These are phyloP conservation scores for Aspergillus transmontanensis DNA, from an alignment of 2,329 filamentous ascomycete species.

Conservation along the genomic window DNA sequence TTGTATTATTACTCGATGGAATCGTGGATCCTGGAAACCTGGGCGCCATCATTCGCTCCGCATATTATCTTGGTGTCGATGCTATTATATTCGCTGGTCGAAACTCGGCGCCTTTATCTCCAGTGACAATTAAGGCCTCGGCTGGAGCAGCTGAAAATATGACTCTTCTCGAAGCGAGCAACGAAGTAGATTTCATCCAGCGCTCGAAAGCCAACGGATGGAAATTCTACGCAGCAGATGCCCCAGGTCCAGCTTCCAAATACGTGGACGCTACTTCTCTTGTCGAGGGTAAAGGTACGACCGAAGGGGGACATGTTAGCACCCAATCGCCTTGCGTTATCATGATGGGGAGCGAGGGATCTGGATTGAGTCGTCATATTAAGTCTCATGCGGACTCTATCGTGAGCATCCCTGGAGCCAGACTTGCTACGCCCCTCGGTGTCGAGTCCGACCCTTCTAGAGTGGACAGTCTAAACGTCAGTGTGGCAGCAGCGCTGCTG, in stretches of 20 bases:
- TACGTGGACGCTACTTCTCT: slow-evolving; percentile 23
- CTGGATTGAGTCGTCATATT: slow-evolving; percentile 68
- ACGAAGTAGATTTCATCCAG: slow-evolving; percentile 70
- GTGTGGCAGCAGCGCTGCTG: slow-evolving; percentile 79
- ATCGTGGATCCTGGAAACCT: slow-evolving; percentile 83
- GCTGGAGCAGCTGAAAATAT: slow-evolving; percentile 84
- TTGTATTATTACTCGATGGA: slow-evolving; percentile 48
- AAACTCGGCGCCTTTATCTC: slow-evolving; percentile 72
- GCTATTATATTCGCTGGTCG: slow-evolving; percentile 76
- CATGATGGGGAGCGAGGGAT: slow-evolving; percentile 80
- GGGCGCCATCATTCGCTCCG: slow-evolving; percentile 83
- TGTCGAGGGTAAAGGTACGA: slow-evolving; percentile 36
- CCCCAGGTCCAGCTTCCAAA: slow-evolving; percentile 36
- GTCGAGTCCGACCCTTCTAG: slow-evolving; percentile 46
- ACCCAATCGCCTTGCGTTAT: slow-evolving; percentile 69
- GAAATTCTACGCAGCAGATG: slow-evolving; percentile 77
- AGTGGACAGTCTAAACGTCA: slow-evolving; percentile 92
- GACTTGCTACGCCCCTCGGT: slow-evolving; percentile 45
- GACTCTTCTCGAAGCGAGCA: slow-evolving; percentile 69
- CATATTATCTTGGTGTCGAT: slow-evolving; percentile 86
- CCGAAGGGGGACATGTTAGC: slow-evolving; percentile 44
- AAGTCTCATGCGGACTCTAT: slow-evolving; percentile 66
- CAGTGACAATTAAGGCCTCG: slow-evolving; percentile 82
- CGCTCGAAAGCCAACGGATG: slow-evolving; percentile 72
- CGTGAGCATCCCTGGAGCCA: slow-evolving; percentile 62